Conservation (phyloP, 352 stramenopile genomes). For the Halophytophthora polymorphica region DNA sequence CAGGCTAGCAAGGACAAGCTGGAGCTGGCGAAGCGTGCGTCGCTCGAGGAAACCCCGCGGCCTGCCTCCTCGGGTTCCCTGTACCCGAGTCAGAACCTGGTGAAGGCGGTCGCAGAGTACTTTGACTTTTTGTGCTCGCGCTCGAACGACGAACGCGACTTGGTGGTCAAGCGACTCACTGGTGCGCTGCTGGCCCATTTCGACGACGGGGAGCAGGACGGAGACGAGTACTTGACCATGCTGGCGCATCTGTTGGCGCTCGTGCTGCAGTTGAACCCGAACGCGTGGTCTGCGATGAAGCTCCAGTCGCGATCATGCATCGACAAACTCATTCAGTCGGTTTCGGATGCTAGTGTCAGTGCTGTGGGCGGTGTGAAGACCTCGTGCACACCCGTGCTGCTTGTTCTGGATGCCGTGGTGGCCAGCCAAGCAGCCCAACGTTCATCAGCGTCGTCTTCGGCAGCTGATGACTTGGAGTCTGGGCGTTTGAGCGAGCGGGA, state of each 20-base stretch:
- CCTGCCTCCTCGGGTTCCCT: conserved; percentile 9
- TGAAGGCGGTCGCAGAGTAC: conserved; percentile 64
- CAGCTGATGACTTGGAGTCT: conserved; percentile 7
- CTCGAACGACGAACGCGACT: conserved; percentile 52
- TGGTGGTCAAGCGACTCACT: conserved; percentile 54
- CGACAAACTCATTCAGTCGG: conserved; percentile 38
- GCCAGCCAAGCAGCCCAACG: conserved; percentile 20
- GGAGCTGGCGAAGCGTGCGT: conserved; percentile 3
- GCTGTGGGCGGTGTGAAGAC: conserved; percentile 16
- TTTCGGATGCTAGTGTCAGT: conserved; percentile 15
- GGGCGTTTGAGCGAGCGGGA: background rate
- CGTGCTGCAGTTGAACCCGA: conserved; percentile 56
- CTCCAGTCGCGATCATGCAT: conserved; percentile 46
- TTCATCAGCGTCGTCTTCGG: conserved; percentile 5
- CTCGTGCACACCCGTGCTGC: conserved; percentile 54
- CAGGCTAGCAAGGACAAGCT: conserved; percentile 29
- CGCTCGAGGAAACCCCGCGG: background rate
- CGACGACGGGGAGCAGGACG: conserved; percentile 17
- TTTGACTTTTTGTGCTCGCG: conserved; percentile 54
- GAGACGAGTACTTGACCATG: conserved; percentile 45
- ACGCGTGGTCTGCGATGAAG: conserved; percentile 34
- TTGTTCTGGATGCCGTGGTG: conserved; percentile 66
- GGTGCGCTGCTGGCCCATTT: conserved; percentile 44
- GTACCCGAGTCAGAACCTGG: conserved; percentile 47
- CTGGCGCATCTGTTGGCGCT: conserved; percentile 68